These are phyloP conservation scores for Coemansia sp. DNA, from an alignment of 192 early-diverging fungal species.

Conservation along the genomic window DNA sequence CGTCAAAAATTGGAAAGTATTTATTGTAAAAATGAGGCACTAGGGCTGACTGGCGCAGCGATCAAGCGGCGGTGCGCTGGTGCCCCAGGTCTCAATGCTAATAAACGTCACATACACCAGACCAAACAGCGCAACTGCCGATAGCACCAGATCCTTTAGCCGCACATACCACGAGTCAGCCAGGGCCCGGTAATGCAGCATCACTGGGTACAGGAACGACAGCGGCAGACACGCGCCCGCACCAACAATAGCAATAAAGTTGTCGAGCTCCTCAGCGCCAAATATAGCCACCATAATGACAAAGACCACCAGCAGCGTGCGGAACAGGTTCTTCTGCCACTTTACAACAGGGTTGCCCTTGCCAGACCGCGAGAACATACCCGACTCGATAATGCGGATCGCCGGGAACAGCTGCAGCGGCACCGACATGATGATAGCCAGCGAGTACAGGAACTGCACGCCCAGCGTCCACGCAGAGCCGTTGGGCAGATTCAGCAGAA, in stretches of 20 bases:
- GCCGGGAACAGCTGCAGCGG: conserved; percentile 92
- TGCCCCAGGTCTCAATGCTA: conserved; percentile 47
- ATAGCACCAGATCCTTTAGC: conserved; percentile 61
- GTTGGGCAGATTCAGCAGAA: conserved; percentile 84
- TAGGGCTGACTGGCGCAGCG: not conserved
- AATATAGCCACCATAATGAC: conserved; percentile 76
- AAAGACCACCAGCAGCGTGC: conserved; percentile 61
- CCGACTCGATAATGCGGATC: conserved; percentile 89
- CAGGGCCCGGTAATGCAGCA: conserved; percentile 73
- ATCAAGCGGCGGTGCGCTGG: conserved; percentile 25
- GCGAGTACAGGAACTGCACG: conserved; percentile 82
- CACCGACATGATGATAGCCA: conserved; percentile 92
- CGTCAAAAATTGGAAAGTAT: conserved; percentile 74
- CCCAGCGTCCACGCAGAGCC: conserved; percentile 62
- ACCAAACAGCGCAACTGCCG: conserved; percentile 66
- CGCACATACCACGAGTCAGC: conserved; percentile 47
- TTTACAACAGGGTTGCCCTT: conserved; percentile 78
- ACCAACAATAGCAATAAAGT: conserved; percentile 83
- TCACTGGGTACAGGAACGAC: conserved; percentile 82
- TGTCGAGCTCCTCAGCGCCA: conserved; percentile 78
- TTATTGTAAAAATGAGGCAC: conserved; percentile 60
- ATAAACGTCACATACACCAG: conserved; percentile 79
- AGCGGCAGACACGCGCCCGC: conserved; percentile 74
- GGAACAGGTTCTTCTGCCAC: conserved; percentile 84
- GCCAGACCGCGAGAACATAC: conserved; percentile 79